Conservation (phyloP, 768 basidiomycete species). For the Paxillus rubicundulus region DNA sequence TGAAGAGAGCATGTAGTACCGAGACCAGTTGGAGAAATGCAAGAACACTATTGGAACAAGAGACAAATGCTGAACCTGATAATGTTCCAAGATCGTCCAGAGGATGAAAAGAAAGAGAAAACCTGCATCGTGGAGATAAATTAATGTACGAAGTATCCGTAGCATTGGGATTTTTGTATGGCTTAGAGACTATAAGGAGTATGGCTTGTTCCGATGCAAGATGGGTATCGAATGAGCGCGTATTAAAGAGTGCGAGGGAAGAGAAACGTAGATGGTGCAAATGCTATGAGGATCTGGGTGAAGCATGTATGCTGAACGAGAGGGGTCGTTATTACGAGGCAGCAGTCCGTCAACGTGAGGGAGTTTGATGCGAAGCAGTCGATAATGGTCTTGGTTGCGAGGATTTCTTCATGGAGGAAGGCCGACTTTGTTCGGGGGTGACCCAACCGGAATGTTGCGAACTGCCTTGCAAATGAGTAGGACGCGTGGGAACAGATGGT, state of each 20-base stretch:
- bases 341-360: constrained; percentile 17
- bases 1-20: constrained; percentile 10
- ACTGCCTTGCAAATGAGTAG: constrained; percentile 7
- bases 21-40: constrained; percentile 17
- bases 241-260: constrained; percentile 16
- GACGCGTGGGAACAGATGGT: constrained; percentile 8
- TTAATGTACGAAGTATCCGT: constrained; percentile 26
- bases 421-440: constrained; percentile 15
- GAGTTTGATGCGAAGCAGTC: constrained; percentile 5
- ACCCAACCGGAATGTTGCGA: constrained; percentile 25
- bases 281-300: constrained; percentile 5
- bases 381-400: constrained; percentile 19
- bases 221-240: constrained; percentile 30
- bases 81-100: constrained; percentile 20
- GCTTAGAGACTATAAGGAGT: constrained; percentile 15
- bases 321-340: constrained; percentile 17
- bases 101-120: constrained; percentile 3
- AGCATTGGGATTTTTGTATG: constrained; percentile 11
- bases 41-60: constrained; percentile 1
- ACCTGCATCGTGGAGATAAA: neutral
- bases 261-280: constrained; percentile 9
- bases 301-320: neutral
- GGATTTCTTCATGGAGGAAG: constrained; percentile 6
- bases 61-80: constrained; percentile 6
- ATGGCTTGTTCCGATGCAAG: constrained; percentile 15